phyloP scores from a whole-genome alignment of 208 protist genomes.

The Novymonas esmeraldas region DNA sequence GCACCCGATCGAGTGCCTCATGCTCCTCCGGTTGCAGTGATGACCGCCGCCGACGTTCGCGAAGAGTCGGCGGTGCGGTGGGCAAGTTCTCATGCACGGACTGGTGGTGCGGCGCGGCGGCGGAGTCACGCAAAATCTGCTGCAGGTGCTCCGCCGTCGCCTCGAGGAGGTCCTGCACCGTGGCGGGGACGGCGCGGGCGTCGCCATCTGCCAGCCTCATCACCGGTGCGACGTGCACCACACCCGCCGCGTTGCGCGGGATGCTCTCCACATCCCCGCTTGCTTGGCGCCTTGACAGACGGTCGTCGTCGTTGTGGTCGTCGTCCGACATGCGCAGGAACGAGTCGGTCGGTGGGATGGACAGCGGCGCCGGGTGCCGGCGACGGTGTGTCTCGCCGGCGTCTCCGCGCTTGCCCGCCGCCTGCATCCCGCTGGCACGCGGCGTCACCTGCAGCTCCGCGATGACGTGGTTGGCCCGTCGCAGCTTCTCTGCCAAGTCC shows the following conservation, averaged over 20 bases:
- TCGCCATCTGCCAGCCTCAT: too few relatives aligned
- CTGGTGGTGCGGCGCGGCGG: background rate
- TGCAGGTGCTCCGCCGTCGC: conserved; percentile 8
- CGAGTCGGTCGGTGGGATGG: background rate
- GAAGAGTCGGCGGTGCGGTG: background rate
- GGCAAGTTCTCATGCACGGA: too few relatives aligned
- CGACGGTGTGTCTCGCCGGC: background rate
- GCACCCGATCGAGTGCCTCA: conserved; percentile 14
- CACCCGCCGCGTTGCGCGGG: too few relatives aligned
- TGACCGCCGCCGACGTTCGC: background rate
- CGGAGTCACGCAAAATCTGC: background rate
- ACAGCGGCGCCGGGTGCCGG: background rate
- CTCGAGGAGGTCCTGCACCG: conserved; percentile 2
- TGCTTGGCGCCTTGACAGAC: too few relatives aligned
- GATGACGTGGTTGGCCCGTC: background rate
- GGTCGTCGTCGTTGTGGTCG: background rate
- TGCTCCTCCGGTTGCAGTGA: conserved; percentile 4
- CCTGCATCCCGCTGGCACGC: background rate
- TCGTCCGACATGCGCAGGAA: background rate
- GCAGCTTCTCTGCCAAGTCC: conserved; percentile 9
- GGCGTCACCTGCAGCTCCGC: background rate
- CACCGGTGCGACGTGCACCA: too few relatives aligned
- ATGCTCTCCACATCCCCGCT: too few relatives aligned
- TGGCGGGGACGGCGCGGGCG: background rate
- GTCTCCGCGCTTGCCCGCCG: too few relatives aligned